Conservation (phyloP, 768 basidiomycete genomes). For the Strobilomyces echinocephalus region DNA sequence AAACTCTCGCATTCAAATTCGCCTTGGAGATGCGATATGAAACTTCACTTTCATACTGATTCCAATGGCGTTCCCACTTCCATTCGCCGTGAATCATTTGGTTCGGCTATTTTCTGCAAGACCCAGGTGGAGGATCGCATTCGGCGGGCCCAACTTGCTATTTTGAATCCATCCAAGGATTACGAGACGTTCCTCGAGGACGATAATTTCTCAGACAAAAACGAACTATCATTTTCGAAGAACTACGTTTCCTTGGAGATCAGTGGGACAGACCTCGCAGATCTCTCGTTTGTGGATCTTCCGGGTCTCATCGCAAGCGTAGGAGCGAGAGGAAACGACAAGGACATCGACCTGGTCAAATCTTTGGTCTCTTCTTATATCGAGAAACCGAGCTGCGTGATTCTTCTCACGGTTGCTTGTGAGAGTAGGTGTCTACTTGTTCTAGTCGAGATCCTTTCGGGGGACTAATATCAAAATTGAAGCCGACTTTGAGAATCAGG, state of each 20-base stretch:
- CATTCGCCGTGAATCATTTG: background rate
- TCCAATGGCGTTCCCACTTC: background rate
- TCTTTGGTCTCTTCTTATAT: constrained; percentile 2
- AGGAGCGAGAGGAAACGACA: background rate
- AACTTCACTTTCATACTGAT: background rate
- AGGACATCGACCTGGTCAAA: background rate
- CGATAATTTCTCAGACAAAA: background rate
- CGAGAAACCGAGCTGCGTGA: constrained; percentile 1
- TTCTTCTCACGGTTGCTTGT: constrained; percentile 1
- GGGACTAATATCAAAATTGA: background rate
- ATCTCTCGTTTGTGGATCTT: constrained; percentile 4
- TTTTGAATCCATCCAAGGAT: background rate
- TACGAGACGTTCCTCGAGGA: background rate
- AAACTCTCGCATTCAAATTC: background rate
- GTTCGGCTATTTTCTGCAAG: background rate
- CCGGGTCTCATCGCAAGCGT: constrained; percentile 2
- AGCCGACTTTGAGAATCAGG: constrained; percentile 6
- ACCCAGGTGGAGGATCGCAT: background rate
- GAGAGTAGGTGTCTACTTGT: background rate
- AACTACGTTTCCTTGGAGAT: constrained; percentile 3
- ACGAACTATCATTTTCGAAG: constrained; percentile 1
- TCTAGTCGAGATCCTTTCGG: background rate
- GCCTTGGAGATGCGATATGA: background rate
- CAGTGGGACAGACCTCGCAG: background rate
- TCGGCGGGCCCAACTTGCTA: background rate